A percentile compares a stretch with the other conserved stretches of the same genome.
Conservation (phyloP, 164 flowering plant species). For the Nymphaea thermarum region DNA sequence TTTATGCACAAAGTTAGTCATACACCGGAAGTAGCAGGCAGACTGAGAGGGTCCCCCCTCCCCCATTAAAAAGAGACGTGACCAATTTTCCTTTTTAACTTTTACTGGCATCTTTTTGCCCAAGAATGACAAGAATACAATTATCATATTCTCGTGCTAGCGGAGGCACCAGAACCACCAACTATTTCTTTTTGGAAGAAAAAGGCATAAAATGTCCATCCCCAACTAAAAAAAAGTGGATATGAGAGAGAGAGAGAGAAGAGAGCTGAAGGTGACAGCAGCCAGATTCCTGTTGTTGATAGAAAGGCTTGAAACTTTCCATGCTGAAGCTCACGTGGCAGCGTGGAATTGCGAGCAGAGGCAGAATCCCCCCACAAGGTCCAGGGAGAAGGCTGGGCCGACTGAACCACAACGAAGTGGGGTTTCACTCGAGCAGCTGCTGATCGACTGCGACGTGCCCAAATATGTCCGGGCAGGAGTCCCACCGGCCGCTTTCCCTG, state of each 20-base stretch:
- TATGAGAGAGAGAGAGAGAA: background rate
- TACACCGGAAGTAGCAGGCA: background rate
- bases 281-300: no score
- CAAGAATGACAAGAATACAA: background rate
- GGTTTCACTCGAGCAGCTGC: background rate
- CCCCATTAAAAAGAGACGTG: background rate
- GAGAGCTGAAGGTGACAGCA: background rate
- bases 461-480: background rate
- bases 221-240: no score
- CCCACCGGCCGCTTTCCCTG: background rate
- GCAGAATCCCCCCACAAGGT: no score
- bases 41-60: background rate
- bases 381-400: no score
- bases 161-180: background rate
- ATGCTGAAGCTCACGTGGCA: background rate
- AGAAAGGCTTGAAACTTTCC: no score
- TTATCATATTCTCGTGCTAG: background rate
- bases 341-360: background rate
- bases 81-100: background rate
- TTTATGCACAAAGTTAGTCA: background rate
- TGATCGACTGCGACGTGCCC: background rate
- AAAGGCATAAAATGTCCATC: background rate
- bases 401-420: background rate
- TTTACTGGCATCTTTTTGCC: background rate
- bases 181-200: background rate